Conservation (phyloP, 1,284 basidiomycete genomes). For the Sphaerobolus stellatus region DNA sequence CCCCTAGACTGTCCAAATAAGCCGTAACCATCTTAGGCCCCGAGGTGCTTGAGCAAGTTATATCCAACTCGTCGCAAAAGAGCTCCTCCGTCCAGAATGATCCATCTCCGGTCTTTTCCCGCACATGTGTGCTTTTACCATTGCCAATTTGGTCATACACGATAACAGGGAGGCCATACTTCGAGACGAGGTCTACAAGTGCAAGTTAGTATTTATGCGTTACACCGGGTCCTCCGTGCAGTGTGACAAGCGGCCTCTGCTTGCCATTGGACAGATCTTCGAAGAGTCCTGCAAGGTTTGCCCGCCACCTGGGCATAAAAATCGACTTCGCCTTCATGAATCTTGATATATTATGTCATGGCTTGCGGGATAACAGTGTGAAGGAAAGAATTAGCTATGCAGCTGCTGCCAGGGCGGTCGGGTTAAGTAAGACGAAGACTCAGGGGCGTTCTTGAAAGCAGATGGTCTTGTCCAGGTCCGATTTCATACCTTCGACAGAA, state of each 20-base stretch:
- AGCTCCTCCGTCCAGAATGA: constrained; percentile 49
- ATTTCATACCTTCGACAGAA: no score
- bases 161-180: constrained; percentile 39
- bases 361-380: no score
- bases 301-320: not conserved
- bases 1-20: constrained; percentile 52
- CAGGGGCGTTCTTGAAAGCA: no score
- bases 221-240: constrained; percentile 40
- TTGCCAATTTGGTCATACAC: constrained; percentile 53
- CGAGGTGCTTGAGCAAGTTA: constrained; percentile 40
- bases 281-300: constrained; percentile 46
- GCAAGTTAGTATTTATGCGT: constrained; percentile 40
- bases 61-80: constrained; percentile 50
- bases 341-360: not conserved
- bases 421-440: no score
- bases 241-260: constrained; percentile 34
- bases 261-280: constrained; percentile 32
- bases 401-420: no score
- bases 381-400: no score
- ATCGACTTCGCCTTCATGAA: not conserved
- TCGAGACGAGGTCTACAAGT: constrained; percentile 31
- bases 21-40: constrained; percentile 38
- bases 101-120: constrained; percentile 28
- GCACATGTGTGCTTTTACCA: constrained; percentile 43
- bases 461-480: no score